Evolutionary conservation across 2,329 filamentous ascomycete genomes (phyloP).

Genomic region (Myrmaecium sp.): DNA sequence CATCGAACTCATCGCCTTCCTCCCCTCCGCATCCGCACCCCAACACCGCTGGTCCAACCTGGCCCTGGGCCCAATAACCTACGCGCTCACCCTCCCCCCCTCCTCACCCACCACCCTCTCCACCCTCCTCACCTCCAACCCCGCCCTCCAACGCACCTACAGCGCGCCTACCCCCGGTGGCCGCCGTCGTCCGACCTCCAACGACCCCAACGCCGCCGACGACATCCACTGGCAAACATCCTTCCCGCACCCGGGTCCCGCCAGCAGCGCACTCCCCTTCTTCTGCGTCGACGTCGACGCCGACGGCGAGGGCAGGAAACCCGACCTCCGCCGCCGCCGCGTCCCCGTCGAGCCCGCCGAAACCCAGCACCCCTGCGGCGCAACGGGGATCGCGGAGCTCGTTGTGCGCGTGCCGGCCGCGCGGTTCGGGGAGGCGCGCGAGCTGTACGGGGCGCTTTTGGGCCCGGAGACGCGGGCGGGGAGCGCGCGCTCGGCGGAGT

Average conservation of each 20-base stretch:
- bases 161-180: not conserved
- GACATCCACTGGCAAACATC: slow-evolving; percentile 44
- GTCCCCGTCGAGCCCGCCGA: slow-evolving; percentile 31
- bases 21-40: slow-evolving; percentile 25
- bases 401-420: slow-evolving; percentile 10
- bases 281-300: slow-evolving; percentile 45
- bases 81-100: slow-evolving; percentile 35
- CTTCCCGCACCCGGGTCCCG: slow-evolving; percentile 26
- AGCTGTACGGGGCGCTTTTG: slow-evolving; percentile 44
- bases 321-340: no score
- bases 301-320: no score
- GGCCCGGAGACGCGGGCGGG: slow-evolving; percentile 41
- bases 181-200: slow-evolving; percentile 1
- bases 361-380: slow-evolving; percentile 34
- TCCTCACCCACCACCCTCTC: slow-evolving; percentile 6
- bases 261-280: slow-evolving; percentile 41
- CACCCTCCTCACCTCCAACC: slow-evolving; percentile 30
- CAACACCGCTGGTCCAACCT: slow-evolving; percentile 45
- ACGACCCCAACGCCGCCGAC: slow-evolving; percentile 36
- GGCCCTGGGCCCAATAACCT: slow-evolving; percentile 39
- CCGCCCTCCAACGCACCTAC: slow-evolving; percentile 2
- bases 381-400: slow-evolving; percentile 24
- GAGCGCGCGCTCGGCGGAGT: no score
- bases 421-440: slow-evolving; percentile 36
- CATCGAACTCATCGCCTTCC: slow-evolving; percentile 49